A percentile compares a stretch with the other conserved stretches of the same genome.
Evolutionary conservation across 1,284 basidiomycete genomes (phyloP).

Genomic region (Megacollybia platyphylla): DNA sequence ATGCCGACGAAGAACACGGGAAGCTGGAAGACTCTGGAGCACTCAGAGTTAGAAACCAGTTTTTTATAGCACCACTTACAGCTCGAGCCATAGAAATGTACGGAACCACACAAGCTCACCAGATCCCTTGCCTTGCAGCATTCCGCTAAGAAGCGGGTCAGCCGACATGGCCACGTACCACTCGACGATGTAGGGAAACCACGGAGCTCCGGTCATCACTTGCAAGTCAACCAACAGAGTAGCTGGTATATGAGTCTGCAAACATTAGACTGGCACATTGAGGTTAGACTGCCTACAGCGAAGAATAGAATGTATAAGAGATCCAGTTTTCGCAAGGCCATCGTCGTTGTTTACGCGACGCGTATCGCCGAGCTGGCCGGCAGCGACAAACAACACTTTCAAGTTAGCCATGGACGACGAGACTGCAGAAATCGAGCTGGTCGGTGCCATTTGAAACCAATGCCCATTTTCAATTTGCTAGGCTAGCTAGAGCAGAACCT

Average conservation of each 20-base stretch:
- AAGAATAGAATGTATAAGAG: conserved; percentile 55
- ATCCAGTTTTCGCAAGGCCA: conserved; percentile 40
- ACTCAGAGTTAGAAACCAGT: conserved; percentile 6
- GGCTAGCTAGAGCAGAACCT: conserved; percentile 71
- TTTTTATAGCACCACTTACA: conserved; percentile 19
- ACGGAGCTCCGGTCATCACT: conserved; percentile 36
- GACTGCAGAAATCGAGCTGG: conserved; percentile 65
- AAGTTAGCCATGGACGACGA: conserved; percentile 52
- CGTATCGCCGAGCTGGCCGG: too few species aligned
- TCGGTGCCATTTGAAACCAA: conserved; percentile 15
- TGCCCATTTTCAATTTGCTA: background rate
- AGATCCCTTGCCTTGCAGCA: conserved; percentile 28
- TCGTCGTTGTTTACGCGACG: too few species aligned
- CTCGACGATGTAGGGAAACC: conserved; percentile 30
- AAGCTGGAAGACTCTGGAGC: conserved; percentile 54
- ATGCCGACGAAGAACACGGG: conserved; percentile 66
- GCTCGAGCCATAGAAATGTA: conserved; percentile 49
- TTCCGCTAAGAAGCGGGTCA: conserved; percentile 53
- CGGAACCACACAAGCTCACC: conserved; percentile 50
- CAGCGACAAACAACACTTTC: background rate
- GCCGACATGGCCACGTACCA: conserved; percentile 38
- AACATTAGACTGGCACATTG: background rate
- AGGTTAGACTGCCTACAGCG: conserved; percentile 22
- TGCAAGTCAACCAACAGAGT: conserved; percentile 61
- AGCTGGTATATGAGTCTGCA: conserved; percentile 49